Conservation (phyloP, 2,329 filamentous ascomycete genomes). For the Botryotinia calthae region DNA sequence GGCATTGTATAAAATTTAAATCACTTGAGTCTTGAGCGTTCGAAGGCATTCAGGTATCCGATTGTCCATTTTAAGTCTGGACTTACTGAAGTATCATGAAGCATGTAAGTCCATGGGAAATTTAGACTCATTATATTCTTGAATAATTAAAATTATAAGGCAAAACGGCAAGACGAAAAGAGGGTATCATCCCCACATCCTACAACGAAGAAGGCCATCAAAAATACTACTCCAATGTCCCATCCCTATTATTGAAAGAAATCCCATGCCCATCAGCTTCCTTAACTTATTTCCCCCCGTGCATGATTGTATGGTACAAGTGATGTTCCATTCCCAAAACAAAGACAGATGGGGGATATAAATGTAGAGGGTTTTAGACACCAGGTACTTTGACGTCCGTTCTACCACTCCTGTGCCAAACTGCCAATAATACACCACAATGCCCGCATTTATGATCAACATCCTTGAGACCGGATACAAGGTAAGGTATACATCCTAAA, state of each 20-base stretch:
- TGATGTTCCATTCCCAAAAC: neutral
- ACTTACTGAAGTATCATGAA: neutral
- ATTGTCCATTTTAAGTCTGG: neutral
- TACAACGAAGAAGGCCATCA: neutral
- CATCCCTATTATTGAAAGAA: neutral
- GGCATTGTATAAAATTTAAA: neutral
- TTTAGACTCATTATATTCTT: neutral
- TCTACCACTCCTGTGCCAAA: conserved; percentile 44
- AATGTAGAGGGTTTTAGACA: neutral
- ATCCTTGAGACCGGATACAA: conserved; percentile 44
- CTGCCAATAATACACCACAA: conserved; percentile 43
- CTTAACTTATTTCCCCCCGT: neutral
- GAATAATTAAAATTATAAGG: neutral
- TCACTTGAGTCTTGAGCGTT: neutral
- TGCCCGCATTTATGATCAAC: conserved; percentile 46
- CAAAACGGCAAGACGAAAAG: neutral
- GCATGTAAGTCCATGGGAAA: no score
- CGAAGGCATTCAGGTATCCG: neutral
- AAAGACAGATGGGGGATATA: neutral
- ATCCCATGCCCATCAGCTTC: neutral
- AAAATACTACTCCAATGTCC: neutral
- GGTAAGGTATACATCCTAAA: conserved; percentile 45
- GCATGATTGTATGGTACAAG: neutral
- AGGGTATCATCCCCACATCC: conserved; percentile 11
- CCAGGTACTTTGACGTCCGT: conserved; percentile 39